Base-by-base conservation (phyloP, 169 alveolate species). In the Plasmodium gonderi region DNA sequence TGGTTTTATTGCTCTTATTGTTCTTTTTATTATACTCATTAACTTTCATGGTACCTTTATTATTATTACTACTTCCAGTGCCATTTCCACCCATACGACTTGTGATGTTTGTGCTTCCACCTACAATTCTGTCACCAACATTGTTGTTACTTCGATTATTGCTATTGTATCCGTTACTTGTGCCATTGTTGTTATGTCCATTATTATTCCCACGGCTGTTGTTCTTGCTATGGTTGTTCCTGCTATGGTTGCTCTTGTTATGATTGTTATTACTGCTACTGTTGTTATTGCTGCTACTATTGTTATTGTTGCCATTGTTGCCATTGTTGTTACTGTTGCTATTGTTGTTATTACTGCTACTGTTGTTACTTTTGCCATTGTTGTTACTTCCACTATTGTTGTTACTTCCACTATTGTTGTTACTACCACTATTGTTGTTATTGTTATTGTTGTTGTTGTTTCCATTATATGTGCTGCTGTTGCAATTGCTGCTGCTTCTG, bases 161-260 rank as follows among this genome's bases (percentile, higher is more conserved):
- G 49, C 45, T 47, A 26, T 47, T 47, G 26, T 9, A 12, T 0
- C 38, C 17, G 3, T 40, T 40, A 49, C 60, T 78, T 47, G 38
- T 49, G 69, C 51, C 49, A 49, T 29, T 49, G 7, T 49, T 78
- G 44, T 45, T 78, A 29, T 51, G 26, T 64, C 64, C 26, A 33
- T 72, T 72, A 33, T 72, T 72, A 26, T 72, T 36, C 14, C 5
- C 9, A 69, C 29, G n/a, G 29, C 40, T 51, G 49, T 47, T 38
- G 17, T 54, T 85, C 17, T 85, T 31, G 14, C 68, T 51, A n/a
- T 49, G 36, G 14, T 45, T 65, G 42, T 85, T 85, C 6, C 54
- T 51, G 31, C 33, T 60, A 40, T 36, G 23, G 67, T 54, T 65
- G 47, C 49, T 75, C 20, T 60, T 60, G 31, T 51, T 54, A 74